Evolutionary conservation across 805 yeast genomes (phyloP).

Genomic region (Metahyphopichia silvanorum): DNA sequence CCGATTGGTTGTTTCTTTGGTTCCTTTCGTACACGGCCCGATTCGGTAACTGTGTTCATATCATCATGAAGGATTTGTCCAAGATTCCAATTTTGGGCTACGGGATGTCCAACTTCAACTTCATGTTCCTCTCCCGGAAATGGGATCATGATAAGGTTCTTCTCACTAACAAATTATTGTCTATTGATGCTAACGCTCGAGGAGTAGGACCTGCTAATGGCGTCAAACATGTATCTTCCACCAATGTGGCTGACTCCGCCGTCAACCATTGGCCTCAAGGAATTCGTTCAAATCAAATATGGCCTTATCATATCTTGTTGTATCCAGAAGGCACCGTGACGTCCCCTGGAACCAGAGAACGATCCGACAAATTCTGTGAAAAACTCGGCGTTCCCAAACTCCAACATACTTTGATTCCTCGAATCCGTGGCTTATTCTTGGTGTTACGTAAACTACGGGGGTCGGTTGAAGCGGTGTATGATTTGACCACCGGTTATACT

Average conservation of each 20-base stretch:
- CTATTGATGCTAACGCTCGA: conserved; percentile 59
- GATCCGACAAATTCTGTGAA: conserved; percentile 56
- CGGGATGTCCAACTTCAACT: conserved; percentile 79
- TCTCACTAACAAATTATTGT: conserved; percentile 52
- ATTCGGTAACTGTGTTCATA: conserved; percentile 63
- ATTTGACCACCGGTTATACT: conserved; percentile 78
- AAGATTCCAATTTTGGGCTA: conserved; percentile 75
- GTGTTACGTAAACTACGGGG: conserved; percentile 54
- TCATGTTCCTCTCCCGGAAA: conserved; percentile 77
- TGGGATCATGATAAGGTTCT: conserved; percentile 75
- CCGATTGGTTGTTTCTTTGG: conserved; percentile 94
- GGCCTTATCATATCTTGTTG: conserved; percentile 61
- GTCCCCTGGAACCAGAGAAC: conserved; percentile 58
- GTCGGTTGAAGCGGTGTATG: conserved; percentile 63
- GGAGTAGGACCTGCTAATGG: conserved; percentile 54
- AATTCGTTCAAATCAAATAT: conserved; percentile 15
- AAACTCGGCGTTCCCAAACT: conserved; percentile 48
- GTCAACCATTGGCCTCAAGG: conserved; percentile 31
- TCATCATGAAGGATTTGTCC: conserved; percentile 76
- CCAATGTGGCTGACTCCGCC: conserved; percentile 15
- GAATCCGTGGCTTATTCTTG: conserved; percentile 74
- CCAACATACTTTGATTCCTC: conserved; percentile 74
- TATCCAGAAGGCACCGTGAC: conserved; percentile 96
- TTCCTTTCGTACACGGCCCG: conserved; percentile 69
- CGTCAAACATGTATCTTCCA: conserved; percentile 26